These are phyloP conservation scores for Pythium guiyangense DNA, from an alignment of 352 stramenopile species.

Conservation along the genomic window DNA sequence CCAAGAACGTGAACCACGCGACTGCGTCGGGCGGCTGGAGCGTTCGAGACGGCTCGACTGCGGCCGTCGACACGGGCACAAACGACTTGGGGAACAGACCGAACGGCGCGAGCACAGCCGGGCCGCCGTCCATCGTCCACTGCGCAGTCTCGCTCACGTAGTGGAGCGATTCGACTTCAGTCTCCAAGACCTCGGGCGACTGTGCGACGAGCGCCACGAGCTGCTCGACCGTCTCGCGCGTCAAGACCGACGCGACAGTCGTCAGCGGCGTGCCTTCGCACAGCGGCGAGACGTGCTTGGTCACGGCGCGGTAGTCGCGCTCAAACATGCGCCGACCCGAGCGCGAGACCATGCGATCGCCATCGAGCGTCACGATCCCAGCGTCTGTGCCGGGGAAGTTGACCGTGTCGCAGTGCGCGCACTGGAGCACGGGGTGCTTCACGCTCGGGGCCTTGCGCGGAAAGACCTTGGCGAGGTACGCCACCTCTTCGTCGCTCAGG, in stretches of 20 bases:
- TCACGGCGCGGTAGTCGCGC: slow-evolving; percentile 73
- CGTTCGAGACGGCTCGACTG: neutral
- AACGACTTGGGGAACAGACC: slow-evolving; percentile 53
- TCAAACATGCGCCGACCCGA: slow-evolving; percentile 73
- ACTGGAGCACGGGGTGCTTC: slow-evolving; percentile 64
- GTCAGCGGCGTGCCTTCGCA: slow-evolving; percentile 69
- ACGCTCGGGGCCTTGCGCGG: slow-evolving; percentile 34
- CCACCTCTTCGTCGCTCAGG: slow-evolving; percentile 58
- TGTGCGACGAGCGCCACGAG: slow-evolving; percentile 34
- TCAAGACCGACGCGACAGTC: slow-evolving; percentile 37
- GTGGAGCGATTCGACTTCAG: slow-evolving; percentile 51
- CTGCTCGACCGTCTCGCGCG: slow-evolving; percentile 38
- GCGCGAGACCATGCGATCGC: slow-evolving; percentile 62
- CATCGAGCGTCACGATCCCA: slow-evolving; percentile 65
- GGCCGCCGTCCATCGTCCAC: slow-evolving; percentile 16
- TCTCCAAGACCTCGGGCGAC: slow-evolving; percentile 64
- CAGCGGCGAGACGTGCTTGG: slow-evolving; percentile 68
- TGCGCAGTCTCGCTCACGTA: slow-evolving; percentile 47
- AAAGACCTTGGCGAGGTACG: slow-evolving; percentile 65
- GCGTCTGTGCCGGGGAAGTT: slow-evolving; percentile 77
- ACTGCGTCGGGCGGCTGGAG: slow-evolving; percentile 18
- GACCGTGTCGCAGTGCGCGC: slow-evolving; percentile 66
- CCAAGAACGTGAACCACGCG: slow-evolving; percentile 69
- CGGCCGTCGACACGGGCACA: neutral
- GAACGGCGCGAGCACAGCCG: slow-evolving; percentile 43